Base-by-base conservation (phyloP, 2,329 filamentous ascomycete genomes). In the Penicillium fuscoglaucum region DNA sequence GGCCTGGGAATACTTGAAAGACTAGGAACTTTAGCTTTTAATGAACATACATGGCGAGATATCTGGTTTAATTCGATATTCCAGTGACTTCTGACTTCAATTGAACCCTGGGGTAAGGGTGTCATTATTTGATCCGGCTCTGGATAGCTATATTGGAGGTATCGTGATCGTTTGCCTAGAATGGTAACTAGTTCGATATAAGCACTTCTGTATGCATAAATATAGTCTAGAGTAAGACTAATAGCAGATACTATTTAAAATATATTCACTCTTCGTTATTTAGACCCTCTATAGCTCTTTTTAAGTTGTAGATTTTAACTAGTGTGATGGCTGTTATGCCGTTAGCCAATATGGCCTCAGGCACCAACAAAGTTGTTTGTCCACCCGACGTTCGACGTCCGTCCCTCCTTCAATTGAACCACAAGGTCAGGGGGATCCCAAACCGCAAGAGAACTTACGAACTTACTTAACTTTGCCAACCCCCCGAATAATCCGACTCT, bases 301-400 rank as follows among this genome's bases (percentile, higher is more conserved):
- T 17, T 9, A 35, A 10, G 10, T 26, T 44, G 17, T 41, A 19
- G 8, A n/a, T 8, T 40, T 21, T 49, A 21, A 21, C 19, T 21
- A 4, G 44, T 37, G 29, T 29, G 24, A 44, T 39, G 28, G 29
- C 31, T 17, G 44, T 39, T 37, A 26, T 33, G 31, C 9, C 10
- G 17, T 31, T 35, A 8, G 45, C 28, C 12, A 21, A 24, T 52
- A 5, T 35, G 21, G 54, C 60, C 60, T 61, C 43, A 55, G 58
- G 55, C 55, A 50, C 13, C 21, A 31, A 53, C 6, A 17, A 28
- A 41, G 49, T 40, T 39, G 44, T 37, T 59, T 57, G 48, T 15
- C 35, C 55, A 13, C 48, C 49, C 47, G 15, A 51, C 40, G 12
- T 52, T 52, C 41, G 26, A 55, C 47, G 12, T 52, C 45, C 33